These are phyloP conservation scores for Ochromonas danica DNA, from an alignment of 108 stramenopile species.

Conservation along the genomic window DNA sequence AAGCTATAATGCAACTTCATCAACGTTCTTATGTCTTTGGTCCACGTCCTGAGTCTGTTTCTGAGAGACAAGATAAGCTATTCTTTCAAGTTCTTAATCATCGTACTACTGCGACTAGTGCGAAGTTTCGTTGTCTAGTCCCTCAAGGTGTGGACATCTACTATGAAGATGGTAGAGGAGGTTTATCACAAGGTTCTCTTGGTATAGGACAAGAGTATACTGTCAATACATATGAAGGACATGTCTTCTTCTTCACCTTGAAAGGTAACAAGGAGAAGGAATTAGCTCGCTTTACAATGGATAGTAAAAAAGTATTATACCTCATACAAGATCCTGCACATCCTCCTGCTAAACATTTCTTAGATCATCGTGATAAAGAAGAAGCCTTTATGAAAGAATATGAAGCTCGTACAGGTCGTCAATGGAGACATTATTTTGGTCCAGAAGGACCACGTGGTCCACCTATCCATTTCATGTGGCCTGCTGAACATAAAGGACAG, in stretches of 20 bases:
- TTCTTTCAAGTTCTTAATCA: background rate
- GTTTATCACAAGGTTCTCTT: background rate
- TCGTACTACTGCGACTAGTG: background rate
- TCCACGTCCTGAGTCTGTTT: background rate
- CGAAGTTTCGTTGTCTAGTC: background rate
- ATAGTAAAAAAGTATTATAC: background rate
- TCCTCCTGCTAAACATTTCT: background rate
- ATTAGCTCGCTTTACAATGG: slow-evolving; percentile 26
- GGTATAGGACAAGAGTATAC: background rate
- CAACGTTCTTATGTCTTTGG: too few relatives aligned
- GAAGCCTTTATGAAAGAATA: slow-evolving; percentile 26
- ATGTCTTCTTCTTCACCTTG: slow-evolving; percentile 37
- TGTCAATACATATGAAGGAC: slow-evolving; percentile 36
- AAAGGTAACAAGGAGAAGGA: background rate
- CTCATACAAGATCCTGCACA: slow-evolving; percentile 22
- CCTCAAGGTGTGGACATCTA: background rate
- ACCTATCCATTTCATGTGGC: slow-evolving; percentile 43
- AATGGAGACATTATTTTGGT: slow-evolving; percentile 38
- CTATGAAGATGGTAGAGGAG: background rate
- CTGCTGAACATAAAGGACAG: slow-evolving; percentile 39
- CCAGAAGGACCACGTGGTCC: slow-evolving; percentile 20
- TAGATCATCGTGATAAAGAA: slow-evolving; percentile 13
- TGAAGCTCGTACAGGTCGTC: slow-evolving; percentile 1
- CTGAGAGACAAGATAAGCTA: background rate
- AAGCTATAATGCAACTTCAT: too few relatives aligned